These are phyloP conservation scores for Fusarium tupiense DNA, from an alignment of 2,329 filamentous ascomycete genomes.

Conservation along the genomic window DNA sequence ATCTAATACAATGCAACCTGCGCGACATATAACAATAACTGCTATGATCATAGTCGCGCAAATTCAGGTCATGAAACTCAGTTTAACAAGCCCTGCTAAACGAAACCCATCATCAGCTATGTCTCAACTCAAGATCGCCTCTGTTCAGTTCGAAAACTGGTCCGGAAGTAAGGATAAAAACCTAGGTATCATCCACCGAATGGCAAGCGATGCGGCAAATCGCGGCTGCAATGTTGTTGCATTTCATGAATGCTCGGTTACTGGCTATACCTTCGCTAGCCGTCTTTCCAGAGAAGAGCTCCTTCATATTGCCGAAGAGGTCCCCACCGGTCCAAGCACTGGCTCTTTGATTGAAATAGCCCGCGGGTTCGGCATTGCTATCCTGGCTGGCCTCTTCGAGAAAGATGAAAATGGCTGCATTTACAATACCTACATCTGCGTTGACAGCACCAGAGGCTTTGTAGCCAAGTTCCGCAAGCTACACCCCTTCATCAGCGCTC, in stretches of 20 bases:
- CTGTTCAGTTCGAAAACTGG: not conserved
- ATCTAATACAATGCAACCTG: not conserved
- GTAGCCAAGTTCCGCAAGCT: not conserved
- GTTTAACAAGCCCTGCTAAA: not conserved
- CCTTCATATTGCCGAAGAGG: not conserved
- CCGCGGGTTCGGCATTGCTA: not conserved
- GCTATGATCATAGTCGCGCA: no score
- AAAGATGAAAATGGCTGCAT: not conserved
- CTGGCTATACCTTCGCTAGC: not conserved
- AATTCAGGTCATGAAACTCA: no score
- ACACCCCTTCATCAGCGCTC: not conserved
- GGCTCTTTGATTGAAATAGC: not conserved
- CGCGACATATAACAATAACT: not conserved
- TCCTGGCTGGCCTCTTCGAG: not conserved
- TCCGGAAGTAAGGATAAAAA: not conserved
- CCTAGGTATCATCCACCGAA: not conserved
- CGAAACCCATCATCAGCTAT: not conserved
- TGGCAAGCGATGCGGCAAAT: not conserved
- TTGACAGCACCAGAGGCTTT: not conserved
- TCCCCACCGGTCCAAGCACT: not conserved
- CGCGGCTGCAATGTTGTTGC: not conserved
- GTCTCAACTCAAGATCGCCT: not conserved
- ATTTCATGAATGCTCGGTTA: not conserved
- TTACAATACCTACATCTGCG: not conserved
- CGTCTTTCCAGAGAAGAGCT: not conserved